These are phyloP conservation scores for Breviolum minutum DNA, from an alignment of 73 alveolate species.

Conservation along the genomic window DNA sequence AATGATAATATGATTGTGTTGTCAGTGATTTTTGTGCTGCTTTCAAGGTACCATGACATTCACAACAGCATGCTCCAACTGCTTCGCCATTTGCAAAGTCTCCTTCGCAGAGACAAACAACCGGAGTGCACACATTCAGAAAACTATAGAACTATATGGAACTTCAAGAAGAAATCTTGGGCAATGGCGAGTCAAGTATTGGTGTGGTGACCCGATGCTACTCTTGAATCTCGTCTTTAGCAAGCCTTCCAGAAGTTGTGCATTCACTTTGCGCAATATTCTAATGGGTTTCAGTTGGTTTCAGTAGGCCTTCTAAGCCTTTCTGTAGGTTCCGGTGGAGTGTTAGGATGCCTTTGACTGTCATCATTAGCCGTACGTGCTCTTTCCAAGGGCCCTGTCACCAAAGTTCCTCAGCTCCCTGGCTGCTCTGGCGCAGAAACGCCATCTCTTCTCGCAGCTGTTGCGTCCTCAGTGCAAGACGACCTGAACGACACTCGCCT, in stretches of 20 bases:
- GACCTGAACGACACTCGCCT: neutral
- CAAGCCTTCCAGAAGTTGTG: too few relatives aligned
- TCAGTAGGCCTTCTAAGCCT: too few relatives aligned
- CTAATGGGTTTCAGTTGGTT: too few relatives aligned
- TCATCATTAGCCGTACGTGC: too few relatives aligned
- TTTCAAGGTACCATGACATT: conserved; percentile 49
- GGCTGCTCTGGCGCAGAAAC: conserved; percentile 43
- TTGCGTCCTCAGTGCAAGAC: conserved; percentile 14
- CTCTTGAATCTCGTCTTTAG: too few relatives aligned
- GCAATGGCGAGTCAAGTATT: too few relatives aligned
- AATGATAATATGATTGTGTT: neutral
- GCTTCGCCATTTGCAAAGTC: conserved; percentile 61
- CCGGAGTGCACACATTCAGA: neutral
- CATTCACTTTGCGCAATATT: too few relatives aligned
- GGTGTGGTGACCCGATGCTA: too few relatives aligned
- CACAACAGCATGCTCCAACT: conserved; percentile 67
- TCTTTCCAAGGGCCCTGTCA: too few relatives aligned
- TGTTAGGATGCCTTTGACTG: too few relatives aligned
- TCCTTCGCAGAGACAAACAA: neutral
- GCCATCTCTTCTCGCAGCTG: conserved; percentile 79
- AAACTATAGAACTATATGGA: neutral
- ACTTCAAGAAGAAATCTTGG: too few relatives aligned
- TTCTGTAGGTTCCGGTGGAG: too few relatives aligned
- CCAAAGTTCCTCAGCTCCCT: conserved; percentile 40
- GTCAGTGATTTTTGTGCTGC: neutral